Evolutionary conservation across 441 rosid genomes (phyloP), one percentile per base, ranked within the genome.

Genomic region (Populus hybrid): DNA sequence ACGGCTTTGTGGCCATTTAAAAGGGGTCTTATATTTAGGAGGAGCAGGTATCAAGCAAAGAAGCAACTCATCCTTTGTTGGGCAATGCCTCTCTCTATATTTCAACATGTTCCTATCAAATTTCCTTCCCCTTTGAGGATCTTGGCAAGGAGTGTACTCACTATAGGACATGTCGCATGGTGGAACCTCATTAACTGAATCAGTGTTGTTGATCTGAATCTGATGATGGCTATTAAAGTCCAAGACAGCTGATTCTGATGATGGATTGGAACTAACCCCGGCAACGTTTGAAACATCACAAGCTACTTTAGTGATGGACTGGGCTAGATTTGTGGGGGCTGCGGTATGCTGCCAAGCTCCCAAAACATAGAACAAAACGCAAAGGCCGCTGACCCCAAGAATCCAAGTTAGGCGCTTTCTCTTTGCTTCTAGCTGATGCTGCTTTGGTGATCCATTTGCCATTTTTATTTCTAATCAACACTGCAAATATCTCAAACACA

Each of bases 1-100:
- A 76, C 96, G 89, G 84, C 99, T 92, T 77, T 90, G 95, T 18
- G 99, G 98, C 99, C 99, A 95, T 80, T 90, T 93, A 80, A 95
- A 90, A 20, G 99, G 99, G 64, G 95, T 89, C 88, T 90, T 95
- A 82, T 95, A 95, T 68, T 89, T 90, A 23, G 99, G 97, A 6
- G 99, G 99, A 71, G 99, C 91, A 38, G 99, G 98, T 10, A 95
- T 92, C 68, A 95, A 76, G 82, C 99, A 95, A 33, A 69, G 85
- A 0, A 91, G 85, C 33, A 92, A 84, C 56, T 95, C 98, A 23
- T 91, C 91, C 80, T 91, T 87, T 2, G 79, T 31, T 7, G 99
- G 99, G 74, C 99, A 95, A 82, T 95, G 99, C 75, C 99, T 86
- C 83, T 95, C 98, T 74, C 98, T 80, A 77, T 95, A 95, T 74